Conservation (phyloP, 2,329 filamentous ascomycete species). For the Aureobasidium sp. region DNA sequence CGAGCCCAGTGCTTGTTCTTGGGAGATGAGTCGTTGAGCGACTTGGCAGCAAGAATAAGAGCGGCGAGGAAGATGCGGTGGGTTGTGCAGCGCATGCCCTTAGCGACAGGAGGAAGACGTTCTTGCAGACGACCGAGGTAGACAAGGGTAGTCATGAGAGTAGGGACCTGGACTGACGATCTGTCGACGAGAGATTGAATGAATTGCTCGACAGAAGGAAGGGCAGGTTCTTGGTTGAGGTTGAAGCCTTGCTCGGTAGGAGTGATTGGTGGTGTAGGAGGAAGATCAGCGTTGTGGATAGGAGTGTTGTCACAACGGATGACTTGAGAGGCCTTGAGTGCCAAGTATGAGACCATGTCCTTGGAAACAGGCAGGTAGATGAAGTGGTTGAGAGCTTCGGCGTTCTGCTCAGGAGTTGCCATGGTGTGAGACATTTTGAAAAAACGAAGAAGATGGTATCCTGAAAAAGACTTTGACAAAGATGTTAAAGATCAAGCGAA, state of each 20-base stretch:
- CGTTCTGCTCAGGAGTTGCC: constrained; percentile 47
- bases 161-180: constrained; percentile 95
- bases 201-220: constrained; percentile 83
- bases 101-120: constrained; percentile 84
- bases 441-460: background rate
- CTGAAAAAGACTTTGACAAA: background rate
- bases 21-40: constrained; percentile 94
- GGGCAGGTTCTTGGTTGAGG: constrained; percentile 27
- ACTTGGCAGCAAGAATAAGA: constrained; percentile 84
- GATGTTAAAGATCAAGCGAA: background rate
- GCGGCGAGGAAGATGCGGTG: constrained; percentile 94
- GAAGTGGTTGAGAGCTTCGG: constrained; percentile 69
- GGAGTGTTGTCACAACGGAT: constrained; percentile 61
- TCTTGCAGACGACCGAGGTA: constrained; percentile 80
- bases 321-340: constrained; percentile 64
- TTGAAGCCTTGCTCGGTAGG: constrained; percentile 43
- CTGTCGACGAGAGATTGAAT: constrained; percentile 84
- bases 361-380: constrained; percentile 66
- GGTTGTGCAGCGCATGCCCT: constrained; percentile 91
- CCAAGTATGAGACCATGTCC: constrained; percentile 71
- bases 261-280: constrained; percentile 52
- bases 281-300: constrained; percentile 39
- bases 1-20: constrained; percentile 99
- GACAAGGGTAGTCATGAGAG: constrained; percentile 92
- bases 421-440: constrained; percentile 36